These are phyloP conservation scores for Acanthamoeba rhysodes DNA, from an alignment of 208 protist genomes.

Conservation along the genomic window DNA sequence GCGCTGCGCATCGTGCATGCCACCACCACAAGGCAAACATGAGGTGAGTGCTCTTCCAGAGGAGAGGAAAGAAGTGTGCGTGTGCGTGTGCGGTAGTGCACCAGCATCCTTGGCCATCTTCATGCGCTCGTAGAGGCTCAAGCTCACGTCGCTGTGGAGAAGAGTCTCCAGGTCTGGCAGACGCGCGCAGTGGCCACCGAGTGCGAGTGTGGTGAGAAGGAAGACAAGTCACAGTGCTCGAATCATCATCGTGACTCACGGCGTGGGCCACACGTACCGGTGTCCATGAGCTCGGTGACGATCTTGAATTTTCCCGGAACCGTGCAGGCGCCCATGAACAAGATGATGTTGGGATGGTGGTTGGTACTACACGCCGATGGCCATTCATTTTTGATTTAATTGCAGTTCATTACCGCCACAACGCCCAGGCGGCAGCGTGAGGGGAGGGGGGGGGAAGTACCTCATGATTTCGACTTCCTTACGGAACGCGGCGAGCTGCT, in stretches of 20 bases:
- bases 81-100: too few relatives aligned
- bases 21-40: not conserved
- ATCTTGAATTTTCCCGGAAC: conserved; percentile 20
- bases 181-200: too few relatives aligned
- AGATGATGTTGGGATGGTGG: conserved; percentile 2
- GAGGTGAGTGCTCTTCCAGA: too few relatives aligned
- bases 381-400: not conserved
- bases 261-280: not conserved
- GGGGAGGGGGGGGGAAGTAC: not conserved
- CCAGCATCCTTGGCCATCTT: conserved; percentile 77
- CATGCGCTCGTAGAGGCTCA: conserved; percentile 42
- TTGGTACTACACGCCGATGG: not conserved
- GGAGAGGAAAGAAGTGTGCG: not conserved
- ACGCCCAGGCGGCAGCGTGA: not conserved
- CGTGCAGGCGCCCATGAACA: conserved; percentile 37
- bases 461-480: conserved; percentile 33
- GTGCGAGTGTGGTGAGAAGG: not conserved
- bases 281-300: conserved; percentile 25
- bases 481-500: not conserved
- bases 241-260: not conserved
- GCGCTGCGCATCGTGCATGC: conserved; percentile 57
- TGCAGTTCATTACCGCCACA: not conserved
- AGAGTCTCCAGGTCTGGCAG: not conserved
- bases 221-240: not conserved
- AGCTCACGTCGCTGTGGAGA: not conserved